Evolutionary conservation across 2,329 filamentous ascomycete species (phyloP).

Genomic region (Coniella lustricola): DNA sequence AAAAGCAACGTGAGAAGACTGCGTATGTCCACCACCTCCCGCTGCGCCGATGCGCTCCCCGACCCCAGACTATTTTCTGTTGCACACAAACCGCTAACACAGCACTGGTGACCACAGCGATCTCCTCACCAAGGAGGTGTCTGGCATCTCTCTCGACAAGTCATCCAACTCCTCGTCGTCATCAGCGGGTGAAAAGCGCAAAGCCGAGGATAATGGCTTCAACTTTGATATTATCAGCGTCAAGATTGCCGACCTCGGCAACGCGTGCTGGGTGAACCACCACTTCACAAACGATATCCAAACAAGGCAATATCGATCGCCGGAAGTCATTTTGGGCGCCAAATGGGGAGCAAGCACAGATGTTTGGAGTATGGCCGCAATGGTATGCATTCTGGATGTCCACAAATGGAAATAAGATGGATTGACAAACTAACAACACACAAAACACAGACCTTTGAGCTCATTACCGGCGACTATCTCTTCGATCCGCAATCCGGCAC

Average conservation of each 20-base stretch:
- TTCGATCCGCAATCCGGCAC: constrained; percentile 98
- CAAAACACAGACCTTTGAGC: constrained; percentile 82
- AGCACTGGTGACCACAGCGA: constrained; percentile 49
- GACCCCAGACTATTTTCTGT: constrained; percentile 1
- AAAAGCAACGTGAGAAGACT: constrained; percentile 85
- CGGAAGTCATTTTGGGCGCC: constrained; percentile 90
- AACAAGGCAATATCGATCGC: constrained; percentile 92
- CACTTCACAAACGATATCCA: constrained; percentile 99
- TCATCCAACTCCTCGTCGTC: constrained; percentile 40
- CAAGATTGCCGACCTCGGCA: constrained; percentile 97
- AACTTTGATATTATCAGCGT: constrained; percentile 79
- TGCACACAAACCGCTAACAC: background rate
- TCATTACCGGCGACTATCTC: constrained; percentile 96
- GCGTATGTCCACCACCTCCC: constrained; percentile 57
- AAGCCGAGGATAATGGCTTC: constrained; percentile 46
- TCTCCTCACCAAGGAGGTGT: constrained; percentile 84
- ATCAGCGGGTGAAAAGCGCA: constrained; percentile 54
- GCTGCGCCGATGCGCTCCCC: no score
- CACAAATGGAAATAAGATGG: no score
- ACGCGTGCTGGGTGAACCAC: constrained; percentile 97
- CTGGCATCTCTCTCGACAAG: constrained; percentile 88
- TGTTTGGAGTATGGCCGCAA: constrained; percentile 98
- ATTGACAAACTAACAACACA: no score
- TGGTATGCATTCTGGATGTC: constrained; percentile 60
- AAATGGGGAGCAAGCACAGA: constrained; percentile 99